A percentile compares a stretch with the other conserved stretches of the same genome.
phyloP scores from a whole-genome alignment of 805 yeast species.

The Lachancea fermentati region DNA sequence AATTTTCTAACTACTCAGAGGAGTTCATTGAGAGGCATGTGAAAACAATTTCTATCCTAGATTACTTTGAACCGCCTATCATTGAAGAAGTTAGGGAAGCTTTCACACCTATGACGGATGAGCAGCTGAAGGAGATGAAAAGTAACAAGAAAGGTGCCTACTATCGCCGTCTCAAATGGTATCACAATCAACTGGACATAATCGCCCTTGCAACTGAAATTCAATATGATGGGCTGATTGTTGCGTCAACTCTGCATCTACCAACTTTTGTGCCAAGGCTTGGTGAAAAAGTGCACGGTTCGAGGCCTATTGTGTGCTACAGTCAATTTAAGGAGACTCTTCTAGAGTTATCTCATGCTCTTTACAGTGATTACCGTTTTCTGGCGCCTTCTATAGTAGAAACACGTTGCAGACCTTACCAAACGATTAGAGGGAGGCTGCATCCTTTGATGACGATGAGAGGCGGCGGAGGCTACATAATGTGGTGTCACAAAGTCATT shows the following conservation, averaged over 20 bases:
- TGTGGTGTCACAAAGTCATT: slow-evolving; percentile 72
- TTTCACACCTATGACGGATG: slow-evolving; percentile 38
- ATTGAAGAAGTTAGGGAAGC: slow-evolving; percentile 39
- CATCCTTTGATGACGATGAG: slow-evolving; percentile 94
- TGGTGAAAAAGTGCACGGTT: slow-evolving; percentile 67
- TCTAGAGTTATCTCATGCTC: slow-evolving; percentile 60
- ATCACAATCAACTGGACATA: slow-evolving; percentile 33
- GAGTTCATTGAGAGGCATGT: slow-evolving; percentile 50
- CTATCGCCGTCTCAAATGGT: slow-evolving; percentile 54
- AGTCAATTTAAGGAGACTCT: slow-evolving; percentile 75
- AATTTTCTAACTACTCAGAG: slow-evolving; percentile 58
- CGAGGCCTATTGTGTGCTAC: slow-evolving; percentile 81
- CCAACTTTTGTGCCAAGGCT: slow-evolving; percentile 58
- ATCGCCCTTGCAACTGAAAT: slow-evolving; percentile 46
- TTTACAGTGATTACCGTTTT: slow-evolving; percentile 60
- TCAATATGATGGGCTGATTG: slow-evolving; percentile 69
- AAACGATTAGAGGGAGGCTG: slow-evolving; percentile 87
- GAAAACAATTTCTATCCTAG: slow-evolving; percentile 68
- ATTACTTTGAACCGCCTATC: slow-evolving; percentile 71
- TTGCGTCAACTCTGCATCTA: slow-evolving; percentile 67
- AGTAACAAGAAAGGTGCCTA: slow-evolving; percentile 61
- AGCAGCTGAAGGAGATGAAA: slow-evolving; percentile 50
- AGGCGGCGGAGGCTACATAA: slow-evolving; percentile 85
- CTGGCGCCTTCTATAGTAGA: slow-evolving; percentile 81
- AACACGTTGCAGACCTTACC: slow-evolving; percentile 78